phyloP scores from a whole-genome alignment of 148 eudicot species.

The Polygonum aviculare region DNA sequence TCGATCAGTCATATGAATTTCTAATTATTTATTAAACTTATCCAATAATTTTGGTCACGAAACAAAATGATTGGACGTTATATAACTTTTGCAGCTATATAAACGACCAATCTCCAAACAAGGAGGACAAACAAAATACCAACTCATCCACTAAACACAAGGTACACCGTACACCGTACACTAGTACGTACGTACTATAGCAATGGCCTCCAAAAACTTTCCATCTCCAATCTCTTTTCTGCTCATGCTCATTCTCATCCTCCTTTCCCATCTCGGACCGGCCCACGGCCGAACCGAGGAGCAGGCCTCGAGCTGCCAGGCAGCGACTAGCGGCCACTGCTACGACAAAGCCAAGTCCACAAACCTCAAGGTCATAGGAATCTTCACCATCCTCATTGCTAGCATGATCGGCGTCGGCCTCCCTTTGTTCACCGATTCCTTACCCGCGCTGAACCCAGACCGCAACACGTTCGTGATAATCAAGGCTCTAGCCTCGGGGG shows the following conservation, averaged over 20 bases:
- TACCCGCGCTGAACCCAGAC: conserved; percentile 41
- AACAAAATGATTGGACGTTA: too few species aligned
- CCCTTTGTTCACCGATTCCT: conserved; percentile 31
- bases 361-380: conserved; percentile 19
- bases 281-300: background rate
- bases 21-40: too few species aligned
- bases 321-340: background rate
- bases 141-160: background rate
- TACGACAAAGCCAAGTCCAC: conserved; percentile 6
- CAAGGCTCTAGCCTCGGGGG: conserved; percentile 60
- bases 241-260: background rate
- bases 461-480: conserved; percentile 35
- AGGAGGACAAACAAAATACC: background rate
- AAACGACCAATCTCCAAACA: background rate
- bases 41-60: too few species aligned
- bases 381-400: conserved; percentile 33
- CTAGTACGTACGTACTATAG: background rate
- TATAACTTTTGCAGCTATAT: background rate
- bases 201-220: background rate
- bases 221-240: background rate
- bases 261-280: background rate
- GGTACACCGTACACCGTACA: background rate
- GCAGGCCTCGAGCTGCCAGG: background rate
- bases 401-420: conserved; percentile 47
- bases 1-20: too few species aligned